These are phyloP conservation scores for Chalciporus pseudorubinellus DNA, from an alignment of 768 basidiomycete species.

Conservation along the genomic window DNA sequence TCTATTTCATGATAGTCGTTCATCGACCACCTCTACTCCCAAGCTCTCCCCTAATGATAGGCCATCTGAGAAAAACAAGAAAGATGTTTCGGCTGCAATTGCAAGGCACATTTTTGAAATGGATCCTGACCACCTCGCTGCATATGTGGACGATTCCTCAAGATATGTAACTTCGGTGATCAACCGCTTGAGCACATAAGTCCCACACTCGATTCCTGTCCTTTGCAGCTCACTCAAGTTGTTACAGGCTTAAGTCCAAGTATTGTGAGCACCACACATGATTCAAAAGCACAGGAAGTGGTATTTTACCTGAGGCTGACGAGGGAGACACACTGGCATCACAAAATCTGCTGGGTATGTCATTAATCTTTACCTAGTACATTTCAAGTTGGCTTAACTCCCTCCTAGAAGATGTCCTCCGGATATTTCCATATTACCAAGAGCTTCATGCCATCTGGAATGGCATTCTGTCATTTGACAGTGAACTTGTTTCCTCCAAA, in stretches of 20 bases:
- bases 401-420: slow-evolving; percentile 1
- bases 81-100: not conserved
- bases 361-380: not conserved
- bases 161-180: not conserved
- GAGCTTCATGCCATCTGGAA: slow-evolving; percentile 8
- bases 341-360: slow-evolving; percentile 1
- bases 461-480: slow-evolving; percentile 3
- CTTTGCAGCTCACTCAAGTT: not conserved
- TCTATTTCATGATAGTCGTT: too few species aligned
- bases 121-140: not conserved
- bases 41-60: not conserved
- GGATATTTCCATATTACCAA: slow-evolving; percentile 4
- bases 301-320: not conserved
- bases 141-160: not conserved
- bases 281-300: slow-evolving; percentile 1
- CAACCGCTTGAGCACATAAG: not conserved
- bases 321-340: not conserved
- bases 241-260: slow-evolving; percentile 1
- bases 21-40: too few species aligned
- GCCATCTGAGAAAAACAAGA: slow-evolving; percentile 8
- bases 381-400: not conserved
- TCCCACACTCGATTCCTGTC: not conserved
- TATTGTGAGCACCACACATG: not conserved
- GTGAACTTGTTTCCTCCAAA: not conserved
- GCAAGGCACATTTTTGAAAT: slow-evolving; percentile 2